Evolutionary conservation across 257 asterid species (phyloP), one percentile per base, ranked within the genome.

Genomic region (Hygrophila difformis): DNA sequence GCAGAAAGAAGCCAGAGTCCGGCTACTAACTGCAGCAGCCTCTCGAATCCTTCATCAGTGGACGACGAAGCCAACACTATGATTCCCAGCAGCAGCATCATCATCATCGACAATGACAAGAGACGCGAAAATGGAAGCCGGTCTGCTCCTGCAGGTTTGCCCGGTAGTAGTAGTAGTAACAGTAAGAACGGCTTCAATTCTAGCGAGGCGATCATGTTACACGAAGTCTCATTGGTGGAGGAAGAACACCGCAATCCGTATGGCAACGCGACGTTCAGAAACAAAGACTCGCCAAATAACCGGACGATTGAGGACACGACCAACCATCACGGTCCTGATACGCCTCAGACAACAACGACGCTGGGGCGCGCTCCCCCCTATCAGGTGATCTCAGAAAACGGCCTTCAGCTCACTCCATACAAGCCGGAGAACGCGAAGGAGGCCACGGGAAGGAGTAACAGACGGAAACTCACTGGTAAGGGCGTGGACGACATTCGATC

Each of bases 1-100:
- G 78, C 46, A 36, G 93, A 70, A 59, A 67, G 71, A 63, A 78
- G 77, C 49, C 75, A 59, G 58, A 81, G 88, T 44, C 79, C 82
- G 21, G 63, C 72, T 4, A 75, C 87, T 31, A 81, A 81, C 71
- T 76, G 74, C 53, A 84, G 97, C 65, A 84, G 80, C 61, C 85
- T 79, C 58, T 89, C 96, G 5, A 85, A 84, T 73, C 95, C 91
- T 53, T 84, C 95, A 13, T 78, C 95, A 0, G 73, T 84, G 26
- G 97, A 88, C 63, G 95, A 87, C 23, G 95, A 81, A 66, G 81
- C 78, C 55, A 77, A 65, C 33, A 70, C 76, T 47, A 61, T 19
- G 41, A 8, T 63, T 59, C 81, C 70, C 29, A 20, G 68, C 74
- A 56, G 64, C 55, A 65, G 55, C n/a, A n/a, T n/a, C n/a, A n/a